Base-by-base conservation (phyloP, 768 basidiomycete species). In the Lentinula boryana region DNA sequence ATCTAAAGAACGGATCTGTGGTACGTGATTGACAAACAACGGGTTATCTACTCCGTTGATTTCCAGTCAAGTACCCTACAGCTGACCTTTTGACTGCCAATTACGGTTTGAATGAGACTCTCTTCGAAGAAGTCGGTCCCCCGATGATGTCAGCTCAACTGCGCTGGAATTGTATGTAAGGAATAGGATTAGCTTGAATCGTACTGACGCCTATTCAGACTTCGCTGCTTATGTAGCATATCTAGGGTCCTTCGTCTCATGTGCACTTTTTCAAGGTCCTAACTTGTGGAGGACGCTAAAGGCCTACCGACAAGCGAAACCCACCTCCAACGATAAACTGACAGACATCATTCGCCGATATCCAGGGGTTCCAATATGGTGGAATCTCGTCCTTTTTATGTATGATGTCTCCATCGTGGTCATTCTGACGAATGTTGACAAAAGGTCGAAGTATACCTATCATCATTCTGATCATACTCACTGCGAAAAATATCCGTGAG, bases 71-170 rank as follows among this genome's bases (percentile, higher is more conserved):
- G 12, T 69, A 69, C 44, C 68, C 68, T 27, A 66, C 65, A 2
- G 62, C 64, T 0, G 13, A 51, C 36, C 62, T 69, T 16, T 63
- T 69, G 64, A 68, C 64, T 38, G 60, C 64, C 0, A 61, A 64
- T 51, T 65, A 58, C 43, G 61, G 62, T 16, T 18, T 69, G 6
- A 69, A 69, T 51, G 58, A 65, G 49, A 63, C 49, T 6, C 40
- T 68, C 3, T 69, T 62, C 33, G 59, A 32, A 1, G 27, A 58
- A 33, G 48, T 68, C 18, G 68, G 68, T 1, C 56, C 68, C 3
- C 68, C 68, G 35, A 65, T 62, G 67, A 69, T 69, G 68, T 63
- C 62, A 4, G 67, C 67, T 4, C 68, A 69, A 54, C 60, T 69
- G 27, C 65, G 68, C 15, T 69, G 68, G 68, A 58, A 35, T 27